A percentile compares a stretch with the other conserved stretches of the same genome.
Conservation (phyloP, 2,329 filamentous ascomycete species). For the Diaporthe sp. region DNA sequence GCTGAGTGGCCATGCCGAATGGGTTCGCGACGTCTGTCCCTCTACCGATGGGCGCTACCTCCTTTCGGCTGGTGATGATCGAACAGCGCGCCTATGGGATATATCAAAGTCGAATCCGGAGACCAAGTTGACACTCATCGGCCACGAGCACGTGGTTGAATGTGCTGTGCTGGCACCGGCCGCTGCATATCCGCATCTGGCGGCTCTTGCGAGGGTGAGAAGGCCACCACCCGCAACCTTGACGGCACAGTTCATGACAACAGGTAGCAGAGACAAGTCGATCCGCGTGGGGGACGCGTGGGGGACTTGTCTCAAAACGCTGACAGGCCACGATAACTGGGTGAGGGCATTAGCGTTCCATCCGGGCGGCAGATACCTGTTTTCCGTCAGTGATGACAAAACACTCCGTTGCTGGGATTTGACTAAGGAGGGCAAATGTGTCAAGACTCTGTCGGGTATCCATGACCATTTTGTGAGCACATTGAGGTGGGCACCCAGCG, state of each 20-base stretch:
- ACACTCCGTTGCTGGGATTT: conserved; percentile 95
- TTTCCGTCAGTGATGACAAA: conserved; percentile 91
- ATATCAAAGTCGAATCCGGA: conserved; percentile 77
- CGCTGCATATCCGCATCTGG: conserved; percentile 81
- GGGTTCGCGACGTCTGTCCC: conserved; percentile 90
- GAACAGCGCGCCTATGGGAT: conserved; percentile 88
- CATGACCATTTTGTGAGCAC: conserved; percentile 90
- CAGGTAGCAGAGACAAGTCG: conserved; percentile 89
- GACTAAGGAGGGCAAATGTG: conserved; percentile 88
- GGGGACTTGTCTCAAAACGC: conserved; percentile 86
- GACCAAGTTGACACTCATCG: conserved; percentile 82
- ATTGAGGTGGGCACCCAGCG: conserved; percentile 86
- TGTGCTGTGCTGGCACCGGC: conserved; percentile 90
- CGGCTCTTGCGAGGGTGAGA: conserved; percentile 84
- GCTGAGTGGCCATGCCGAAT: conserved; percentile 86
- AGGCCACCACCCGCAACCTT: conserved; percentile 81
- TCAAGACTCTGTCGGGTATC: conserved; percentile 82
- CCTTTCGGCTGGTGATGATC: conserved; percentile 85
- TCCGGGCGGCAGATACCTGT: conserved; percentile 89
- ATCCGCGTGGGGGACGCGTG: conserved; percentile 91
- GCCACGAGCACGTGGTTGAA: conserved; percentile 88
- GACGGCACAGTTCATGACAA: conserved; percentile 89
- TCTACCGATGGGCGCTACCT: conserved; percentile 88
- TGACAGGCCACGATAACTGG: conserved; percentile 95
- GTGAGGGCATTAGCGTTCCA: conserved; percentile 89